Evolutionary conservation across 257 asterid genomes (phyloP), one percentile per base, ranked within the genome.

Genomic region (Gentiana macrophylla): DNA sequence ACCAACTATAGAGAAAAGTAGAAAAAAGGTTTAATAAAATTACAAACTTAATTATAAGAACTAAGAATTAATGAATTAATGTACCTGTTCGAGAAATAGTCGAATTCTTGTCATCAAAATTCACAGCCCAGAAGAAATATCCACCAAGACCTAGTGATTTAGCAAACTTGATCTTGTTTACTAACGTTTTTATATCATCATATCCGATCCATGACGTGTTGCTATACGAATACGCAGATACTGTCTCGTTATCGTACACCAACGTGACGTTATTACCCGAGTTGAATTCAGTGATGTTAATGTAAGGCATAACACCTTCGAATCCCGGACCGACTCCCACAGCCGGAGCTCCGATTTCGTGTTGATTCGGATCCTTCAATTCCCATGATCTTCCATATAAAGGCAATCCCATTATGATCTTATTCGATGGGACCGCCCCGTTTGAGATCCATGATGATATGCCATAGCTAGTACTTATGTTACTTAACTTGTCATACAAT

Each of bases 61-160:
- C 34, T 52, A 3, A 15, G 2, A 12, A 4, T n/a, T 47, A 6
- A 35, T 55, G 2, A 24, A 12, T 0, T 8, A 38, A 32, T n/a
- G 56, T 62, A 86, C 93, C 87, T 74, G 87, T 69, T 68, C 56
- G 71, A 47, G 93, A 78, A 56, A 83, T 74, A 12, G 69, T 69
- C 93, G 85, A 86, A 35, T 76, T 65, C 60, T 71, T 81, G 68
- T 78, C 80, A 56, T 50, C 70, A 60, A 24, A 57, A 57, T 85
- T 88, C 52, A 85, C 81, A 11, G 79, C 86, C 92, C 92, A 82
- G 33, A 82, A 80, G 65, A 85, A 82, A 72, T 85, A 85, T 4
- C 92, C 92, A 6, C 84, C 89, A 72, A 82, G 77, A 2, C 79
- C 80, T 60, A 76, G 79, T 8, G 63, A 69, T 68, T 73, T 78